These are phyloP conservation scores for Fusarium proliferatum DNA, from an alignment of 2,329 filamentous ascomycete genomes.

Conservation along the genomic window DNA sequence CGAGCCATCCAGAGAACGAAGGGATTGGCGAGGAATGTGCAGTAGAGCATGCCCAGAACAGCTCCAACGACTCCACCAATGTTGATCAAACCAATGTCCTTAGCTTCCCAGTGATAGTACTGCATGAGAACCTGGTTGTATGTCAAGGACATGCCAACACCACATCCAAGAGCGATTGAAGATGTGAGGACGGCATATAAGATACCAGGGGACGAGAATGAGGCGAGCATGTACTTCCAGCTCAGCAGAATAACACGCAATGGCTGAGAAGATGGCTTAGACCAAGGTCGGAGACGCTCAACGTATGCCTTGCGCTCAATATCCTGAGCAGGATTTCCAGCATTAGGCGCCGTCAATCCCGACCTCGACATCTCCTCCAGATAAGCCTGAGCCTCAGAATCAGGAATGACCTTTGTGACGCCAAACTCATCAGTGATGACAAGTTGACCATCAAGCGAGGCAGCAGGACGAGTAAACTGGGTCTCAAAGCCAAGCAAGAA, in stretches of 20 bases:
- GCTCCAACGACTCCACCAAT: constrained; percentile 4
- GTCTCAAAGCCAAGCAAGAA: constrained; percentile 11
- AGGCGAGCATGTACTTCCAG: constrained; percentile 16
- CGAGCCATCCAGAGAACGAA: constrained; percentile 26
- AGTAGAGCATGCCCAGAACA: constrained; percentile 8
- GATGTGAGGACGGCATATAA: constrained; percentile 11
- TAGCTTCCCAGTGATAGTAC: constrained; percentile 9
- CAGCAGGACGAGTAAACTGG: constrained; percentile 9
- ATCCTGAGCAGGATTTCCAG: neutral
- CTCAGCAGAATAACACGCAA: constrained; percentile 2
- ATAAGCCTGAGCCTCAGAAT: constrained; percentile 13
- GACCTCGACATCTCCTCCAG: constrained; percentile 3
- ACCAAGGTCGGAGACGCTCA: constrained; percentile 14
- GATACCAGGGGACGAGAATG: constrained; percentile 1
- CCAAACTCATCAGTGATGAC: constrained; percentile 18
- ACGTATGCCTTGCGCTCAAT: neutral
- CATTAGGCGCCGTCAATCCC: constrained; percentile 1
- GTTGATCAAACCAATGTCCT: constrained; percentile 9
- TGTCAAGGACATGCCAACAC: constrained; percentile 8
- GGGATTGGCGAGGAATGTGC: constrained; percentile 8
- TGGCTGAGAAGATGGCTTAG: neutral
- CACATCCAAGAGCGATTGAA: constrained; percentile 7
- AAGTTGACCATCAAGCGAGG: constrained; percentile 15
- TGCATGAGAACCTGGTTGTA: constrained; percentile 13
- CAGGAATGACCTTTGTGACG: constrained; percentile 8